Evolutionary conservation across 352 stramenopile species (phyloP).

Genomic region (Phytophthora litchii): DNA sequence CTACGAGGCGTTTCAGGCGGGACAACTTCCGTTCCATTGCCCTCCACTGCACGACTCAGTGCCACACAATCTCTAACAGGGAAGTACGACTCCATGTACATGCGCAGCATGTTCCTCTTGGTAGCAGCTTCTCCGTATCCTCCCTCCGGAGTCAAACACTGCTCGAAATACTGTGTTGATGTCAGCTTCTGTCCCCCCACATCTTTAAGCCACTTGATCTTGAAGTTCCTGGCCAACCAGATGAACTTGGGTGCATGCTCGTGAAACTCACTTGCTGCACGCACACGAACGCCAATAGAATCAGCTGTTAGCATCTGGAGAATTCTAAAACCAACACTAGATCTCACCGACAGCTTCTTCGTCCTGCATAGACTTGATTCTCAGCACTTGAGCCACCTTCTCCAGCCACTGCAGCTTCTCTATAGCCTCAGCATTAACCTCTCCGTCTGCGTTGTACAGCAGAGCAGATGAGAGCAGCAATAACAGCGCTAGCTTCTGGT

Average conservation of each 20-base stretch:
- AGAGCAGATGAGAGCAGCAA: conserved; percentile 66
- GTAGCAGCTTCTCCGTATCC: conserved; percentile 64
- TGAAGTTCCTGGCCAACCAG: conserved; percentile 69
- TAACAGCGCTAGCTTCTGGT: conserved; percentile 44
- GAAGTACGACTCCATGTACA: conserved; percentile 68
- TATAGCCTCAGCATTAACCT: conserved; percentile 51
- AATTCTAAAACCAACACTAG: neutral
- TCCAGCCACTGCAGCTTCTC: conserved; percentile 57
- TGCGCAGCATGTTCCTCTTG: conserved; percentile 56
- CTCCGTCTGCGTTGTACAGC: conserved; percentile 64
- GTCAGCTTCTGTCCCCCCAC: conserved; percentile 51
- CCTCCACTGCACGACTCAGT: conserved; percentile 60
- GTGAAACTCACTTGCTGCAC: conserved; percentile 46
- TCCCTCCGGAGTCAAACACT: conserved; percentile 45
- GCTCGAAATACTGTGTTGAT: conserved; percentile 58
- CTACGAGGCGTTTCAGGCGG: conserved; percentile 25
- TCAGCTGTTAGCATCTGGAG: conserved; percentile 14
- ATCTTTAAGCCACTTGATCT: conserved; percentile 69
- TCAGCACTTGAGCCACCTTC: conserved; percentile 41
- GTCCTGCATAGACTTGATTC: conserved; percentile 66
- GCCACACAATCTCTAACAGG: conserved; percentile 41
- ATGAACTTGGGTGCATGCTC: conserved; percentile 62
- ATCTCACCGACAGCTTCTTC: conserved; percentile 51
- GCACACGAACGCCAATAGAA: conserved; percentile 9
- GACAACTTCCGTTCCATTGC: conserved; percentile 15